Base-by-base conservation (phyloP, 805 yeast species). In the Yamadazyma tumulicola region DNA sequence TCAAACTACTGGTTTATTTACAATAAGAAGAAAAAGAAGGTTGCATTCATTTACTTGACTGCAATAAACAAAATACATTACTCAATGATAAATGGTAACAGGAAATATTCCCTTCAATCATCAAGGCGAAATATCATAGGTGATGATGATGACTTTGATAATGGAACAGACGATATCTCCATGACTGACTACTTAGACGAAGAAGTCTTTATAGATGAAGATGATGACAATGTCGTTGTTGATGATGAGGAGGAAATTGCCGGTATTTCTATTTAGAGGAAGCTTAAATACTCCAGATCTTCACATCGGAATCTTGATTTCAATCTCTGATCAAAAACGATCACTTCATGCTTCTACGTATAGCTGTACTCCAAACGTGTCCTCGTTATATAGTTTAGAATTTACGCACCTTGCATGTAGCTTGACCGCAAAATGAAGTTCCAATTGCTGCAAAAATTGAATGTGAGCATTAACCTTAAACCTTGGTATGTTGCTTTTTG, bases 21-120 rank as follows among this genome's bases (percentile, higher is more conserved):
- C 62, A 93, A 88, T 64, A 91, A 87, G 61, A 83, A 85, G 52
- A 77, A 84, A 62, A 91, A 91, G 62, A 75, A 97, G 43, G 97
- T 93, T 2, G 87, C 95, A 1, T 91, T 83, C 55, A 56, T 93
- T 12, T 85, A 85, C 48, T 63, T 93, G 43, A 79, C 78, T 3
- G 73, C 69, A 1, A 59, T 67, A 35, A 67, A 67, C 37, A 61
- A 62, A 30, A 46, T 61, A 10, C 71, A 67, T 48, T 59, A 60
- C 41, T 57, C 64, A 2, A 48, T 46, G 41, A 44, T 61, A 9
- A 59, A 55, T 41, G 52, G 48, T 16, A 49, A 46, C 19, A 44
- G 53, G 24, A 36, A 45, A 20, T 35, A 47, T 5, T 43, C 48
- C 3, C 41, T 43, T 18, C 42, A 32, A 27, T 28, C 35, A 9